Evolutionary conservation across 371 early-diverging fungal species (phyloP).

Genomic region (Mucor piriformis): DNA sequence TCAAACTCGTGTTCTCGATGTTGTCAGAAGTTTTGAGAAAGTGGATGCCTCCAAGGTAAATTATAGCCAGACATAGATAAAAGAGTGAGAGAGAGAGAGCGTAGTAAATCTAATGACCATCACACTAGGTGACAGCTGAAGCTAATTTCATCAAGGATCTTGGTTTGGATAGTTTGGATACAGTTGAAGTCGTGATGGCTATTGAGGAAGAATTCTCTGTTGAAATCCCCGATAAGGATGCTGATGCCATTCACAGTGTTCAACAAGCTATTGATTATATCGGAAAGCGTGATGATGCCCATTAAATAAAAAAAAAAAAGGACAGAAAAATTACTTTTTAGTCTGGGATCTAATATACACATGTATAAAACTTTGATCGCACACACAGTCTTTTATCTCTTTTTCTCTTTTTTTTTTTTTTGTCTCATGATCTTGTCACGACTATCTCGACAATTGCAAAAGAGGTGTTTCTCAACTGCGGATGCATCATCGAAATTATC

Average conservation of each 20-base stretch:
- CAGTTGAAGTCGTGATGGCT: constrained; percentile 98
- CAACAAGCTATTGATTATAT: constrained; percentile 90
- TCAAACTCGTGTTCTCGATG: constrained; percentile 83
- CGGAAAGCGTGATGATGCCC: constrained; percentile 75
- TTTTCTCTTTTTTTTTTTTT: neutral
- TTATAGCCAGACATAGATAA: no score
- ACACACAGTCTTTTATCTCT: neutral
- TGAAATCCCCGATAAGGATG: constrained; percentile 96
- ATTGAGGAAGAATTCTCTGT: constrained; percentile 98
- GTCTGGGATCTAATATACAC: constrained; percentile 1
- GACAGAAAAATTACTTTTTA: no score
- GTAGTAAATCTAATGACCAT: neutral
- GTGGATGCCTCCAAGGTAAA: constrained; percentile 87
- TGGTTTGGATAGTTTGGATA: constrained; percentile 94
- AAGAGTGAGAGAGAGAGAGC: neutral
- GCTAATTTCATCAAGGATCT: constrained; percentile 93
- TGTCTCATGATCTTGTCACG: neutral
- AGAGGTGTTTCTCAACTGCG: neutral
- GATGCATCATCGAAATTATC: neutral
- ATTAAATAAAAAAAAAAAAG: no score
- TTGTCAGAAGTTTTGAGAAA: constrained; percentile 94
- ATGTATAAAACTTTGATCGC: neutral
- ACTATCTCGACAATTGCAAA: neutral
- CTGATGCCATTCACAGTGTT: constrained; percentile 92
- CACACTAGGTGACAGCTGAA: constrained; percentile 74